Evolutionary conservation across 495 filamentous ascomycete genomes (phyloP).

Genomic region (Aspergillus olivimuriae): DNA sequence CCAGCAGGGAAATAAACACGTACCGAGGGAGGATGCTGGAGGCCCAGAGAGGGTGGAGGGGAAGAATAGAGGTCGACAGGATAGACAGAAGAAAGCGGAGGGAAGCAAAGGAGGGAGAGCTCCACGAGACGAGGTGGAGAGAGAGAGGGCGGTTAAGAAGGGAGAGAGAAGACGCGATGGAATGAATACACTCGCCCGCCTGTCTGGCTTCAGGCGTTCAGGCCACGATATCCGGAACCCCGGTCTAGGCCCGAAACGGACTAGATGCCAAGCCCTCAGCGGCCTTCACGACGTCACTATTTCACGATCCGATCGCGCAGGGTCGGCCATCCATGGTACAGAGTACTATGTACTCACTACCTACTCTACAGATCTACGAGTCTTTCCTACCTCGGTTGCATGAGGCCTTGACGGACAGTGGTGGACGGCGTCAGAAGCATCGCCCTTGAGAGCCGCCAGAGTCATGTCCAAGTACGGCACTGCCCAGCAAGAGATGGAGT

Average conservation of each 20-base stretch:
- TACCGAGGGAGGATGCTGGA: neutral
- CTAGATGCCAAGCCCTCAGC: too few relatives aligned
- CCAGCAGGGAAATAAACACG: neutral
- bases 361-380: too few relatives aligned
- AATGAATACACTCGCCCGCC: slow-evolving; percentile 8
- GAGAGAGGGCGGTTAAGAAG: neutral
- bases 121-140: neutral
- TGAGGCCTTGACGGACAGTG: too few relatives aligned
- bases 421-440: too few relatives aligned
- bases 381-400: too few relatives aligned
- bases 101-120: neutral
- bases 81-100: slow-evolving; percentile 5
- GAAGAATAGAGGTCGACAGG: neutral
- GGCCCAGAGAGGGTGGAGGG: neutral
- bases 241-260: slow-evolving; percentile 25
- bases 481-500: too few relatives aligned
- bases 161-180: slow-evolving; percentile 3
- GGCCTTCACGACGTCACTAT: slow-evolving; percentile 1
- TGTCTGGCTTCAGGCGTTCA: slow-evolving; percentile 23
- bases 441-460: too few relatives aligned
- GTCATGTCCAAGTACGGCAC: too few relatives aligned
- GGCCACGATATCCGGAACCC: slow-evolving; percentile 40
- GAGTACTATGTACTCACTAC: too few relatives aligned
- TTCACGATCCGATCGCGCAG: too few relatives aligned
- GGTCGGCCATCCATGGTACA: too few relatives aligned